phyloP scores from a whole-genome alignment of 352 stramenopile genomes.

The Stramenopiles sp. region DNA sequence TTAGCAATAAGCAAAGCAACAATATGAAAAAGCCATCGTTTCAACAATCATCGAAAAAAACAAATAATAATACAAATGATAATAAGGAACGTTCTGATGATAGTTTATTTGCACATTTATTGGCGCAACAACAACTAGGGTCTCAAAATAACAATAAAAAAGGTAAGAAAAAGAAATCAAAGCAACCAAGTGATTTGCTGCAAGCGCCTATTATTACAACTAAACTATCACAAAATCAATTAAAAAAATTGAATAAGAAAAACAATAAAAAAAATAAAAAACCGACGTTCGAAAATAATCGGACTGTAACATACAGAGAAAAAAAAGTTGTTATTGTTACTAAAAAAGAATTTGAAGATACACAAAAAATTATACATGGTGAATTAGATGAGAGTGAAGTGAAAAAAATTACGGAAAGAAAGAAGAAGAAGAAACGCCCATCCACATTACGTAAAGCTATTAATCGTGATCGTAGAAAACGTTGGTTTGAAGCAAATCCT shows the following conservation, averaged over 20 bases:
- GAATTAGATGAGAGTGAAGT: constrained; percentile 7
- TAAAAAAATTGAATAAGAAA: not conserved
- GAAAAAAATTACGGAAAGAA: not conserved
- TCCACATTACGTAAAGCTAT: constrained; percentile 18
- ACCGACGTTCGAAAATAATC: not conserved
- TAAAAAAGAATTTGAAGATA: constrained; percentile 1
- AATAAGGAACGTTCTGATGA: no score
- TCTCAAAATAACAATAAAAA: no score
- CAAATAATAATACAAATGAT: no score
- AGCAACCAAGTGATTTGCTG: no score
- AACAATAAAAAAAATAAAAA: not conserved
- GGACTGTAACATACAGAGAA: not conserved
- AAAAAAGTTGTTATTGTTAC: constrained; percentile 5
- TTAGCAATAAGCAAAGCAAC: no score
- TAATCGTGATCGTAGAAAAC: constrained; percentile 10
- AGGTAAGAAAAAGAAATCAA: no score
- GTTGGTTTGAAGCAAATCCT: constrained; percentile 11
- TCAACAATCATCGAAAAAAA: no score
- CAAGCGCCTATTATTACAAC: no score
- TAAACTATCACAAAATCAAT: not conserved
- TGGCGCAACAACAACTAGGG: no score
- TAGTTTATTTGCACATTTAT: no score
- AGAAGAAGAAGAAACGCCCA: constrained; percentile 16
- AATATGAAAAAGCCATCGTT: no score
- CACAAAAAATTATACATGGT: constrained; percentile 1